phyloP scores from a whole-genome alignment of 306 rosid species.

The Luffa acutangula region DNA sequence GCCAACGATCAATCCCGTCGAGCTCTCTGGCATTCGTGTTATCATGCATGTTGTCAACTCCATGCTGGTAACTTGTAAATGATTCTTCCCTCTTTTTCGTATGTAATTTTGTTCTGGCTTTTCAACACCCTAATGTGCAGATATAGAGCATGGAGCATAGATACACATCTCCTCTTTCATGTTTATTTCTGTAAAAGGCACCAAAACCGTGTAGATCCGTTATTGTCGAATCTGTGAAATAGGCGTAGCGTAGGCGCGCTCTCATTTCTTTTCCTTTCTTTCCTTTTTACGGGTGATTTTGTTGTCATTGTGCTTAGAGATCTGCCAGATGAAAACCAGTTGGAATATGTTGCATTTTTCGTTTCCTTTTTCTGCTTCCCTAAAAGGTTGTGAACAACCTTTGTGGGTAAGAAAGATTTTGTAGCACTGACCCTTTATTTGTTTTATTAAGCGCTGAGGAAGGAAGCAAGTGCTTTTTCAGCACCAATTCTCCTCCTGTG shows the following conservation, averaged over 20 bases:
- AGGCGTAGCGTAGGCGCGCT: constrained; percentile 6
- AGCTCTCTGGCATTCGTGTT: constrained; percentile 52
- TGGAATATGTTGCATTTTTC: not conserved
- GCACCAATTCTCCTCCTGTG: not conserved
- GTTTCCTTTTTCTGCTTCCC: not conserved
- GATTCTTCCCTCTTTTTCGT: constrained; percentile 9
- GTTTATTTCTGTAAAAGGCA: constrained; percentile 15
- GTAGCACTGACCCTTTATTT: not conserved
- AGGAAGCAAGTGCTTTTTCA: constrained; percentile 1
- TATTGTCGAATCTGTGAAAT: constrained; percentile 9
- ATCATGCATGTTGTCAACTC: constrained; percentile 91
- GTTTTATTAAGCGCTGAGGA: not conserved
- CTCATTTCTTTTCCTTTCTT: not conserved
- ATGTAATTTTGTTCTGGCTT: constrained; percentile 9
- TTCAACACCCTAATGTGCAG: constrained; percentile 11
- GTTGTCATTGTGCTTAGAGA: constrained; percentile 9
- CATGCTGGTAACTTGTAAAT: constrained; percentile 79
- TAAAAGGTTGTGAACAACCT: not conserved
- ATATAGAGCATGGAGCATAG: constrained; percentile 14
- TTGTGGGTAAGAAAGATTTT: constrained; percentile 1
- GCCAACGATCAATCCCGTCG: constrained; percentile 41
- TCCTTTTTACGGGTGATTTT: not conserved
- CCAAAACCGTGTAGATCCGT: constrained; percentile 16
- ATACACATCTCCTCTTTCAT: constrained; percentile 13
- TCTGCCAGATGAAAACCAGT: constrained; percentile 1